Percentiles rank a stretch among this genome's conserved stretches.
These are phyloP conservation scores for Sporothrix brunneoviolacea DNA, from an alignment of 2,329 filamentous ascomycete species.

Conservation along the genomic window DNA sequence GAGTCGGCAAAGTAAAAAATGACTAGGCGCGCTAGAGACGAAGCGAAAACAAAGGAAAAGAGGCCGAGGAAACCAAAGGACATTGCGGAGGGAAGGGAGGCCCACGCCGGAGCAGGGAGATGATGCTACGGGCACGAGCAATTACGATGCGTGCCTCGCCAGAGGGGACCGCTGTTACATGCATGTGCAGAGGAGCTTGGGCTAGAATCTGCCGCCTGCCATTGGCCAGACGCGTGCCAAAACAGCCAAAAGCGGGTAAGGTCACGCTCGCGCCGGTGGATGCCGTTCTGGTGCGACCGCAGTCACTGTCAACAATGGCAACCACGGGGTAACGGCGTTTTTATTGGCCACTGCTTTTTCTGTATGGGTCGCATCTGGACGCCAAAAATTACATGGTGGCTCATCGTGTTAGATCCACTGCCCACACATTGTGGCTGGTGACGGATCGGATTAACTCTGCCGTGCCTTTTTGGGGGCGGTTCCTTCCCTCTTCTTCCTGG, in stretches of 20 bases:
- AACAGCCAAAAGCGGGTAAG: slow-evolving; percentile 7
- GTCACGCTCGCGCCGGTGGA: background rate
- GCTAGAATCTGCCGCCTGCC: background rate
- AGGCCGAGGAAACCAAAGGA: no score
- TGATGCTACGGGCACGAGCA: no score
- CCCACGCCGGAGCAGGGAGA: no score
- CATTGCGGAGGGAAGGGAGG: no score
- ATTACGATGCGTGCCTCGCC: no score
- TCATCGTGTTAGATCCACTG: slow-evolving; percentile 6
- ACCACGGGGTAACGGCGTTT: slow-evolving; percentile 47
- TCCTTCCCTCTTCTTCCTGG: slow-evolving; percentile 11
- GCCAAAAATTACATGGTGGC: slow-evolving; percentile 1
- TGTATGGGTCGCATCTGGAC: background rate
- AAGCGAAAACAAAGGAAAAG: no score
- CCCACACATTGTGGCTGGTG: background rate
- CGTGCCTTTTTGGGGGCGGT: slow-evolving; percentile 1
- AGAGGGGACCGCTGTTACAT: no score
- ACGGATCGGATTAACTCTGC: slow-evolving; percentile 13
- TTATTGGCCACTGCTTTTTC: slow-evolving; percentile 34
- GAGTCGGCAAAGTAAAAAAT: no score
- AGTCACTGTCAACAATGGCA: slow-evolving; percentile 44
- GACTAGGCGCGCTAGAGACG: no score
- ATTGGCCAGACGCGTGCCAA: slow-evolving; percentile 11
- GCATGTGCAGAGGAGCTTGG: background rate
- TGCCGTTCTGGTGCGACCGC: background rate